These are phyloP conservation scores for Canna indica DNA, from an alignment of 176 grass and related monocot genomes.

Conservation along the genomic window DNA sequence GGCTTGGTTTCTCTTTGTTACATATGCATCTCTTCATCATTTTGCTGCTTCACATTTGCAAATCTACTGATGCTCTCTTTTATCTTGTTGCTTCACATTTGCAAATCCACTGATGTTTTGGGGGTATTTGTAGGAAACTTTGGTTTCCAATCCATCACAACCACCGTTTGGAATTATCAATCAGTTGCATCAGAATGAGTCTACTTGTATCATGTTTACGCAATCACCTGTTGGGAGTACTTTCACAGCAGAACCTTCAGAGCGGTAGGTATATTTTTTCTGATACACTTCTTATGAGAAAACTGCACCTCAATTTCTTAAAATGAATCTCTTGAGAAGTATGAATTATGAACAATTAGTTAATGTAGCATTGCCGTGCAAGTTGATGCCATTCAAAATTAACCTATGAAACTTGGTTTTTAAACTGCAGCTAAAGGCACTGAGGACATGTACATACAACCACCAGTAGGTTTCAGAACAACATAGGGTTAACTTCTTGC, in stretches of 20 bases:
- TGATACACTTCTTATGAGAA: background rate
- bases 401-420: background rate
- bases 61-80: too few species aligned
- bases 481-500: background rate
- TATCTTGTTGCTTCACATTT: too few species aligned
- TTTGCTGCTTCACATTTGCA: too few species aligned
- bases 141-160: slow-evolving; percentile 9
- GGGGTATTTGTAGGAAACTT: slow-evolving; percentile 6
- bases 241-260: slow-evolving; percentile 10
- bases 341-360: background rate
- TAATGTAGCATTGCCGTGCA: background rate
- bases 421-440: background rate
- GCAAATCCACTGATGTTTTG: too few species aligned
- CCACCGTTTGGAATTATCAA: slow-evolving; percentile 8
- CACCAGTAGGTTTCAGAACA: background rate
- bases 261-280: background rate
- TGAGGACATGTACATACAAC: background rate
- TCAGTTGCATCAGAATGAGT: slow-evolving; percentile 13
- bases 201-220: slow-evolving; percentile 9
- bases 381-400: background rate
- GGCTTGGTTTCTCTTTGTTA: too few species aligned
- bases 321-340: background rate
- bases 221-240: slow-evolving; percentile 5
- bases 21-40: too few species aligned
- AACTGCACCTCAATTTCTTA: background rate